Evolutionary conservation across 306 rosid genomes (phyloP).

Genomic region (Abrus precatorius): DNA sequence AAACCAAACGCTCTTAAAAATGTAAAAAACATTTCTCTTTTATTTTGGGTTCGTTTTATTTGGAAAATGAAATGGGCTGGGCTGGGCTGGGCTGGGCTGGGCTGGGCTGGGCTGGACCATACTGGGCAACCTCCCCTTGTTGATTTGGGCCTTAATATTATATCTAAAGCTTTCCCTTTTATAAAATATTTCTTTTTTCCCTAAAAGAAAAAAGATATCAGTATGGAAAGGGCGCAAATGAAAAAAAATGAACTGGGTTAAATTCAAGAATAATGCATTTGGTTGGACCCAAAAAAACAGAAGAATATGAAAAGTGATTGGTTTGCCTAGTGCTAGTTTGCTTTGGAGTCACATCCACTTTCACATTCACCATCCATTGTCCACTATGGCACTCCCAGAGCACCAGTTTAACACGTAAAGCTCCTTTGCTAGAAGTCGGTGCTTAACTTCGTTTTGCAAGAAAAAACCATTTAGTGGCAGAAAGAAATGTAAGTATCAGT

Average conservation of each 20-base stretch:
- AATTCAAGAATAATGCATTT: no score
- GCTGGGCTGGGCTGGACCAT: not conserved
- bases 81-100: not conserved
- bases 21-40: no score
- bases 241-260: no score
- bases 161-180: not conserved
- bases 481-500: not conserved
- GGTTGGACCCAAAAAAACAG: no score
- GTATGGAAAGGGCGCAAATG: no score
- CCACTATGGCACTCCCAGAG: no score
- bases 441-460: not conserved
- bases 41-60: not conserved
- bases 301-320: not conserved
- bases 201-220: not conserved
- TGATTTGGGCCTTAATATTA: not conserved
- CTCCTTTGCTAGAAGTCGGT: not conserved
- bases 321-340: slow-evolving; percentile 1
- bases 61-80: not conserved
- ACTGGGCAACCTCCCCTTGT: not conserved
- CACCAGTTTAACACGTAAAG: not conserved
- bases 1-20: not conserved
- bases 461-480: not conserved
- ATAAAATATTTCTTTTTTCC: not conserved
- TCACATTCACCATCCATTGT: not conserved
- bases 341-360: not conserved